Base-by-base conservation (phyloP, 164 flowering plant species). In the Magnolia changhungtana region DNA sequence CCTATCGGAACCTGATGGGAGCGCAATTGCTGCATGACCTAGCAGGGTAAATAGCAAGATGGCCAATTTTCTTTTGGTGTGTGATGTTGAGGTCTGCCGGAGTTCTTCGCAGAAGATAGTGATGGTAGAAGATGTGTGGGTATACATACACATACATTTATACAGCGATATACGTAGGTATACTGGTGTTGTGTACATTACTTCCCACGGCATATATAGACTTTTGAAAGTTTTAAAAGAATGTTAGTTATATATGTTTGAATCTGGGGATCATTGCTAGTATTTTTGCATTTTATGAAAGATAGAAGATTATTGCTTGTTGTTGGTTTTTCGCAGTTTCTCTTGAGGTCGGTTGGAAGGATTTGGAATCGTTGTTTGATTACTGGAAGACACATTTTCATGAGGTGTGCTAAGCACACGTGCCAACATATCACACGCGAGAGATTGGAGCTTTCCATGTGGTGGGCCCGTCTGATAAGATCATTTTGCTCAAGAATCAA, bases 21-120 rank as follows among this genome's bases (percentile, higher is more conserved):
- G 90, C 92, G 7, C 98, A 91, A 79, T 76, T 92, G 84, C 89
- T 94, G 18, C 97, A 90, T 80, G 98, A 91, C 75, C 82, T 92
- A 77, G 91, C 94, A 2, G 87, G 93, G 21, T 87, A 79, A 75
- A 65, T 37, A 66, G 61, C 27, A 10, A 55, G 61, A 16, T 11
- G 45, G 45, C 7, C 7, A 0, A n/a, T 63, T 63, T 7, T 21
- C 21, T 63, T 63, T n/a, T 24, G 69, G 29, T 21, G 29, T 9
- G 69, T 55, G 61, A 11, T 55, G 13, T 11, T 55, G 61, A 16
- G 69, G 27, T 21, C 69, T 66, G 6, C 9, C 29, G 69, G 31
- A 21, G 16, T 7, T 19, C 14, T 24, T 21, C 4, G 31, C 24
- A 27, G 45, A 31, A 29, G 71, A 68, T 31, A 3, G 10, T 68